Evolutionary conservation across 192 early-diverging fungal species (phyloP).

Genomic region (Chytriomyces sp.): DNA sequence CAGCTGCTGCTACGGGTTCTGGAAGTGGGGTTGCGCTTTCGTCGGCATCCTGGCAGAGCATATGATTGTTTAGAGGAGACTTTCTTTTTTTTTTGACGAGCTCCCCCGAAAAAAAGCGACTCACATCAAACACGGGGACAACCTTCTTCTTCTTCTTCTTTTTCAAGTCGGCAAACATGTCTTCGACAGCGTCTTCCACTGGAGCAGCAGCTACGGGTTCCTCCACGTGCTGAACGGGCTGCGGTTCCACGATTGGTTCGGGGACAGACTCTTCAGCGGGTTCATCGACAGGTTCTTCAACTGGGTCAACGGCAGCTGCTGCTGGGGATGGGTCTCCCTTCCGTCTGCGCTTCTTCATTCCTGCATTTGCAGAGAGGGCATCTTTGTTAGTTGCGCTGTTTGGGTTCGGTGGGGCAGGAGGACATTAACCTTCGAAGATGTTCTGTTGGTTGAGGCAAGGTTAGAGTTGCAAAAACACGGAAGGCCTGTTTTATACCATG

Average conservation of each 20-base stretch:
- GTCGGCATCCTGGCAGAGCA: conserved; percentile 41
- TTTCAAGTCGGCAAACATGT: conserved; percentile 66
- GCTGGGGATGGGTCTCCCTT: not conserved
- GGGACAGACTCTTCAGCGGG: not conserved
- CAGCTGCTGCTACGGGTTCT: conserved; percentile 30
- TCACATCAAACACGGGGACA: conserved; percentile 53
- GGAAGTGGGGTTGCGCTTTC: conserved; percentile 46
- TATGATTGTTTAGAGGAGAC: conserved; percentile 44
- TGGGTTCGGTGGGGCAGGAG: no score
- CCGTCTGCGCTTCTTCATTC: conserved; percentile 38
- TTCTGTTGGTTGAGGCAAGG: not conserved
- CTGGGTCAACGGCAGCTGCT: conserved; percentile 4
- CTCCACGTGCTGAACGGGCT: conserved; percentile 18
- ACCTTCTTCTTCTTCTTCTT: conserved; percentile 90
- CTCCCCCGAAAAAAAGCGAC: not conserved
- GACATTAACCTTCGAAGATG: conserved; percentile 28
- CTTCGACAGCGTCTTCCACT: conserved; percentile 33
- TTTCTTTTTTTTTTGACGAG: conserved; percentile 25
- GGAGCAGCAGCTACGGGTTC: not conserved
- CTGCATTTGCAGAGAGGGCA: conserved; percentile 47
- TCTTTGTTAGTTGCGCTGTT: no score
- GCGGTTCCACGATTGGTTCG: not conserved
- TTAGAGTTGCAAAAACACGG: no score
- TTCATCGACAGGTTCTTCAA: not conserved
- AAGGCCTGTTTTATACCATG: not conserved